Base-by-base conservation (phyloP, 805 yeast genomes). In the Candida michaelii region DNA sequence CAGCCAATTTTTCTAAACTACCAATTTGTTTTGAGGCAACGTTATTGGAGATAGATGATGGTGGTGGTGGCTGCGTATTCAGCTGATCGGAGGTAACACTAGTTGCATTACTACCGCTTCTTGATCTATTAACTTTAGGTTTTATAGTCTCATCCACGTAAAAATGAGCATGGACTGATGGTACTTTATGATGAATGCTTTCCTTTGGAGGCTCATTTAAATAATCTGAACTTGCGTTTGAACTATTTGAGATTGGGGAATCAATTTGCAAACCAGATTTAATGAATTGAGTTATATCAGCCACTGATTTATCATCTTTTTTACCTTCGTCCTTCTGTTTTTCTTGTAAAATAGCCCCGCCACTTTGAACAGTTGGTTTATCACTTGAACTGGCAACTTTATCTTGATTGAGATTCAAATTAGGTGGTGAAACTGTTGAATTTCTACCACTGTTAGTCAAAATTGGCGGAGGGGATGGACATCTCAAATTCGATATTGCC, bases 91-190 rank as follows among this genome's bases (percentile, higher is more conserved):
- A 52, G 27, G 55, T 55, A 17, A 32, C 43, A 6, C 62, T 48
- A 8, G 59, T 63, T 16, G 62, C 54, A 13, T 34, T 34, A 10
- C 73, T 67, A 6, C 71, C 70, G 48, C 73, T 68, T 42, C 75
- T 56, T 2, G 73, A 66, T 30, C 73, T 43, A 40, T 49, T 60
- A 4, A 53, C 43, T 43, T 66, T 68, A 8, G 52, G 59, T 54
- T 78, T 82, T n/a, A 79, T 57, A 1, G 83, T 71, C 43, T 85
- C 90, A 47, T 82, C 85, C 8, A 80, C 81, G 50, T 74, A 76
- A 57, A 86, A 86, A 62, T 85, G 95, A 0, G 93, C 89, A 62
- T 86, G 95, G 48, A 83, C 82, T 0, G 86, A 76, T 13, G 85
- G 74, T 15, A 75, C 57, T 58, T 79, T 76, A 51, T 77, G 76